These are phyloP conservation scores for Exophiala sp. DNA, from an alignment of 2,329 filamentous ascomycete genomes.

Conservation along the genomic window DNA sequence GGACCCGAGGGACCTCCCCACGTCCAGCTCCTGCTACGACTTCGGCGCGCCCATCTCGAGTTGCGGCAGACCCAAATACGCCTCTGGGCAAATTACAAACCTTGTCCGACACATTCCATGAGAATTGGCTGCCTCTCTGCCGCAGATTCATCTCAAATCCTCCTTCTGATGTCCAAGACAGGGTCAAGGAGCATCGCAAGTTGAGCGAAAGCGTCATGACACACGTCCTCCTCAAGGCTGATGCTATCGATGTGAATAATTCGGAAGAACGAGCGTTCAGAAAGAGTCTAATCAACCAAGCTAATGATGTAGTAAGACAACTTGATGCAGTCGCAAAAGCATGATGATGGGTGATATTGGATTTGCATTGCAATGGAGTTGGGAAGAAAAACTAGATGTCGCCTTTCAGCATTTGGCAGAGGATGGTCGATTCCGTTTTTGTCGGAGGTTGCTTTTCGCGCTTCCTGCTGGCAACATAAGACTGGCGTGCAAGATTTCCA, in stretches of 20 bases:
- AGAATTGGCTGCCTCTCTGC: slow-evolving; percentile 38
- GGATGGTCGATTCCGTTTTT: background rate
- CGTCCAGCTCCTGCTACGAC: slow-evolving; percentile 12
- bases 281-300: slow-evolving; percentile 42
- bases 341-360: slow-evolving; percentile 2
- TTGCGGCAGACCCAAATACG: slow-evolving; percentile 35
- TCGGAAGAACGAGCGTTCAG: slow-evolving; percentile 54
- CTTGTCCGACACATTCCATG: slow-evolving; percentile 37
- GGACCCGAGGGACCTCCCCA: slow-evolving; percentile 15
- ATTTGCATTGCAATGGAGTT: slow-evolving; percentile 1
- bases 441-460: too few species aligned
- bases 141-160: slow-evolving; percentile 38
- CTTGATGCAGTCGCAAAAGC: slow-evolving; percentile 34
- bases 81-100: slow-evolving; percentile 39
- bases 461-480: too few species aligned
- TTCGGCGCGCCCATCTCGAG: slow-evolving; percentile 12
- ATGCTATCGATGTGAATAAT: slow-evolving; percentile 68
- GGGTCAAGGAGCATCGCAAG: slow-evolving; percentile 43
- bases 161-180: slow-evolving; percentile 38
- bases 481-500: too few species aligned
- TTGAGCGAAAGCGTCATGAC: slow-evolving; percentile 43
- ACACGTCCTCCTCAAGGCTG: slow-evolving; percentile 53
- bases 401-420: background rate
- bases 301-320: slow-evolving; percentile 37
- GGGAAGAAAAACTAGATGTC: background rate